Conservation (phyloP, 306 rosid genomes). For the Cucumis sativus region DNA sequence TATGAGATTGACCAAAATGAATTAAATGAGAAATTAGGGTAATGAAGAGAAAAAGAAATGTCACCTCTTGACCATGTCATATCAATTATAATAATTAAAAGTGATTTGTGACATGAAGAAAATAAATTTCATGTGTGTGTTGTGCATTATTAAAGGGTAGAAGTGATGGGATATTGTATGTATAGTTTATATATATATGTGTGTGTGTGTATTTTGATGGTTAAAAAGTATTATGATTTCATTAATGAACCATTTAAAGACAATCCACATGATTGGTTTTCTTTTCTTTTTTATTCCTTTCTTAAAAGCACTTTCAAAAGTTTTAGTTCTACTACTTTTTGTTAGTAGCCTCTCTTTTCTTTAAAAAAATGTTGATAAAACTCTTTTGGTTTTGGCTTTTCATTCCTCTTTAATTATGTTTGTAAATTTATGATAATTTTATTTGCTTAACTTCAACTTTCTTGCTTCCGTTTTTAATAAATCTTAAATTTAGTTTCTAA, state of each 20-base stretch:
- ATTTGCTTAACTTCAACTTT: too few species aligned
- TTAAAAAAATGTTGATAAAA: too few species aligned
- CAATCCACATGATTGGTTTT: slow-evolving; percentile 1
- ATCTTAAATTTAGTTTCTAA: too few species aligned
- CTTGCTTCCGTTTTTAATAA: too few species aligned
- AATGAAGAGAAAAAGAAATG: background rate
- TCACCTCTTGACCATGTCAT: background rate
- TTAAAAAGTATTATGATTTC: background rate
- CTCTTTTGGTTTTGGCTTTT: too few species aligned
- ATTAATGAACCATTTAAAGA: background rate
- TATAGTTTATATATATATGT: background rate
- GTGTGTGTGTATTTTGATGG: background rate
- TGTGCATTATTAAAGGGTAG: background rate
- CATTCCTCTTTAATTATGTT: too few species aligned
- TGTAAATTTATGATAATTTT: too few species aligned
- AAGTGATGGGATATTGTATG: background rate
- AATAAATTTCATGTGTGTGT: background rate
- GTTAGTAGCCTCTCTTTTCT: too few species aligned
- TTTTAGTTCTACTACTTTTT: background rate
- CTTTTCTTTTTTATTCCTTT: background rate
- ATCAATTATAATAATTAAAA: background rate
- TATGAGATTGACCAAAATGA: background rate
- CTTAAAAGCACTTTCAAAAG: background rate
- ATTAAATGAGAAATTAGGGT: background rate
- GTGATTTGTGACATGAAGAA: background rate